Base-by-base conservation (phyloP, 192 early-diverging fungal genomes). In the Coemansia sp. region DNA sequence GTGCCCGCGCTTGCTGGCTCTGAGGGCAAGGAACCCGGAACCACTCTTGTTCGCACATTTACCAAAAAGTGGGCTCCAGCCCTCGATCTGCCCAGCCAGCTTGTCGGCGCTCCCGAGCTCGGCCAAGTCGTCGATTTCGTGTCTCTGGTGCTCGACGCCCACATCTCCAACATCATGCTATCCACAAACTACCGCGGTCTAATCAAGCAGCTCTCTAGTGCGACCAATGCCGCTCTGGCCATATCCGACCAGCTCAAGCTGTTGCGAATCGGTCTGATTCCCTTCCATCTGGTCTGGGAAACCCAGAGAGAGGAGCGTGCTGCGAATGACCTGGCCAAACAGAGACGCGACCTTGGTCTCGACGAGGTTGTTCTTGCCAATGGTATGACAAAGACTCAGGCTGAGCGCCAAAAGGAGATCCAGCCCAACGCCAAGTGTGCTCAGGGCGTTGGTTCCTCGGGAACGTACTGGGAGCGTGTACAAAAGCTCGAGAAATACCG, bases 401-500 rank as follows among this genome's bases (percentile, higher is more conserved):
- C 72, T 10, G 76, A 78, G 70, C 62, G 73, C 44, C 62, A 73
- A 61, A 66, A 64, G 33, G 67, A 70, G 33, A 42, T 21, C 0
- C 69, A 67, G 61, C 73, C 76, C 26, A 78, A 84, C 37, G 67
- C 76, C 43, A 72, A 68, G 64, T 70, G 64, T 49, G 72, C 81
- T 8, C 81, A 84, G 67, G 81, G 81, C 28, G 58, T 65, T 23
- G 81, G 76, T 11, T 62, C 72, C 4, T 61, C 70, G 2, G 81
- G 81, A 21, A 74, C 70, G 28, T 78, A 84, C 67, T 84, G 81
- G 81, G 76, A 84, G 63, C 76, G 73, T 9, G 68, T 78, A 14
- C 81, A 84, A 52, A 84, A 78, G 40, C 76, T 78, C n/a, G 81
- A 84, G 55, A 74, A 72, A 63, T 84, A 84, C 59, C 76, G 81